A percentile compares a stretch with the other conserved stretches of the same genome.
Conservation (phyloP, 2,329 filamentous ascomycete species). For the Pseudogymnoascus sp. region DNA sequence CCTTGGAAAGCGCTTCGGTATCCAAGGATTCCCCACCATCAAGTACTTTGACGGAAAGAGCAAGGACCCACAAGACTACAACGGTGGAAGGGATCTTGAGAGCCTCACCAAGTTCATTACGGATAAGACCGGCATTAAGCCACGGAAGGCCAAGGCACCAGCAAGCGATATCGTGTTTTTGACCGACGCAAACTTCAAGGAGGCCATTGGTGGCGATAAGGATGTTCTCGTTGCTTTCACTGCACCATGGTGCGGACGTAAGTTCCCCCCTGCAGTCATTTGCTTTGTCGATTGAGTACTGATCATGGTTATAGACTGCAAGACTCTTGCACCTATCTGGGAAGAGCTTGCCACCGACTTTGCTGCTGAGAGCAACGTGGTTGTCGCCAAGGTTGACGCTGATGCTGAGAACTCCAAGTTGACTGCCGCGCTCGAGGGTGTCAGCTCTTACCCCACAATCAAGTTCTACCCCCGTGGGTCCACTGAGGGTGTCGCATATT, state of each 20-base stretch:
- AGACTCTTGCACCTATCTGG: slow-evolving; percentile 83
- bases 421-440: slow-evolving; percentile 64
- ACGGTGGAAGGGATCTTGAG: slow-evolving; percentile 78
- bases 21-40: slow-evolving; percentile 92
- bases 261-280: slow-evolving; percentile 36
- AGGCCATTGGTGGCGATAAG: slow-evolving; percentile 74
- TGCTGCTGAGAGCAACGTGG: slow-evolving; percentile 63
- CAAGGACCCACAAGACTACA: slow-evolving; percentile 76
- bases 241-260: slow-evolving; percentile 97
- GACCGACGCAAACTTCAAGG: slow-evolving; percentile 70
- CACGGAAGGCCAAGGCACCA: slow-evolving; percentile 64
- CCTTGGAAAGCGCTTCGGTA: slow-evolving; percentile 76
- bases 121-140: slow-evolving; percentile 79
- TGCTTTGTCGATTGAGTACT: slow-evolving; percentile 10
- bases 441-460: slow-evolving; percentile 90
- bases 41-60: slow-evolving; percentile 98
- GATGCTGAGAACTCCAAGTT: slow-evolving; percentile 80
- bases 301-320: slow-evolving; percentile 66
- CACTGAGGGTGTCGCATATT: slow-evolving; percentile 63
- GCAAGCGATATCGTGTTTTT: slow-evolving; percentile 73
- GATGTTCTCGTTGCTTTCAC: slow-evolving; percentile 94
- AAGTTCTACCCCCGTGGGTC: slow-evolving; percentile 92
- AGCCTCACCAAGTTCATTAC: slow-evolving; percentile 71
- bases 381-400: slow-evolving; percentile 93
- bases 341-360: slow-evolving; percentile 81